Conservation (phyloP, 169 alveolate genomes). For the Plasmodium blacklocki region DNA sequence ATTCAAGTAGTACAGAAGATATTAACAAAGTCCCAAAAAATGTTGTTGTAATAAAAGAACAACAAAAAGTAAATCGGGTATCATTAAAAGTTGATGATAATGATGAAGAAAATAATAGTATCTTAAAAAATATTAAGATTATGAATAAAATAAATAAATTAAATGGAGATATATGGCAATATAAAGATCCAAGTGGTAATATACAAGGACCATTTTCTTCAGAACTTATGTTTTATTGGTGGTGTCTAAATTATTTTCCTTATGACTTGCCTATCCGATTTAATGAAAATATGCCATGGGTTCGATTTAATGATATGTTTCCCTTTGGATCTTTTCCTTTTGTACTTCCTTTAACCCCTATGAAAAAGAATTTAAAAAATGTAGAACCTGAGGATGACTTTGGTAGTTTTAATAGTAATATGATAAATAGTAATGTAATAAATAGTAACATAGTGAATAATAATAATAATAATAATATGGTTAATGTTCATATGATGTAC, state of each 20-base stretch:
- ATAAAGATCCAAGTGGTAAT: constrained; percentile 85
- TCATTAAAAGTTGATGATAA: no score
- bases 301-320: constrained; percentile 81
- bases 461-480: no score
- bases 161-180: constrained; percentile 82
- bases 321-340: constrained; percentile 81
- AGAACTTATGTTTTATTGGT: constrained; percentile 86
- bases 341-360: constrained; percentile 72
- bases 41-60: no score
- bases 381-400: neutral
- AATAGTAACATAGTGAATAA: no score
- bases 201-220: constrained; percentile 87
- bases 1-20: no score
- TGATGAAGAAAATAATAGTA: neutral
- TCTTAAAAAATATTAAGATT: neutral
- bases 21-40: no score
- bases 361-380: constrained; percentile 12
- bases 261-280: constrained; percentile 82
- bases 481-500: no score
- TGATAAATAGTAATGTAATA: neutral
- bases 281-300: constrained; percentile 84
- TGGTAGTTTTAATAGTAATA: neutral
- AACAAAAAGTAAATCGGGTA: no score
- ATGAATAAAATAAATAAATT: constrained; percentile 54
- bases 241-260: constrained; percentile 82